Evolutionary conservation across 768 basidiomycete genomes (phyloP), one percentile per base, ranked within the genome.

Genomic region (Agaricus sinodeliciosus): DNA sequence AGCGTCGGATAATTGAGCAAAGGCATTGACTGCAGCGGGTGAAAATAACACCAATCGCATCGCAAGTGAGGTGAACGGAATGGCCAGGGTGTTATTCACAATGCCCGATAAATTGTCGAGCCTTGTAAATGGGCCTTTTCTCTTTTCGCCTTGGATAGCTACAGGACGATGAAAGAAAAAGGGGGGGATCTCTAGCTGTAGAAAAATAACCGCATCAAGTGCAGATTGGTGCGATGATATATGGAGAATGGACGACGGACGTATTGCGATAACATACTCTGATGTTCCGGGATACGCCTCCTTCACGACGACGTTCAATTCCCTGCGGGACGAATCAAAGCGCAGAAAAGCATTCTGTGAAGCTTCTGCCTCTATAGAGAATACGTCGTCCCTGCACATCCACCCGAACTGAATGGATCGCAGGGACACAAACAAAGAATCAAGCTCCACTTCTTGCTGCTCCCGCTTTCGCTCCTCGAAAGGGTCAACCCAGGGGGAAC

Each of bases 321-420:
- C 77, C 50, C 79, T 66, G 44, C 70, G 67, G 22, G 79, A 70
- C 0, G 67, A 60, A 45, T 70, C 61, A 54, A 75, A 79, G 26
- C 52, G 50, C 28, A 41, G 80, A 55, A 7, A 35, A 15, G 27
- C 69, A 67, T 41, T 3, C 48, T 54, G 25, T 22, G 42, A 34
- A 63, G 52, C 52, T 44, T 54, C 52, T 19, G 52, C 40, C 62
- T 85, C 82, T 36, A 77, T 62, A 9, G 84, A 86, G 56, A 79
- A 77, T 0, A 72, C 68, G 7, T 68, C 62, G 58, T 82, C 80
- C 19, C 81, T 72, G 54, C 81, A 83, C 60, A 73, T 68, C 81
- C 80, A 81, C 9, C 80, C 78, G 57, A 82, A 81, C 59, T 83
- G 81, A 22, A 84, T 56, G 4, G 63, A 62, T 3, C 51, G 55